These are phyloP conservation scores for Angomonas deanei DNA, from an alignment of 208 protist genomes.

Conservation along the genomic window DNA sequence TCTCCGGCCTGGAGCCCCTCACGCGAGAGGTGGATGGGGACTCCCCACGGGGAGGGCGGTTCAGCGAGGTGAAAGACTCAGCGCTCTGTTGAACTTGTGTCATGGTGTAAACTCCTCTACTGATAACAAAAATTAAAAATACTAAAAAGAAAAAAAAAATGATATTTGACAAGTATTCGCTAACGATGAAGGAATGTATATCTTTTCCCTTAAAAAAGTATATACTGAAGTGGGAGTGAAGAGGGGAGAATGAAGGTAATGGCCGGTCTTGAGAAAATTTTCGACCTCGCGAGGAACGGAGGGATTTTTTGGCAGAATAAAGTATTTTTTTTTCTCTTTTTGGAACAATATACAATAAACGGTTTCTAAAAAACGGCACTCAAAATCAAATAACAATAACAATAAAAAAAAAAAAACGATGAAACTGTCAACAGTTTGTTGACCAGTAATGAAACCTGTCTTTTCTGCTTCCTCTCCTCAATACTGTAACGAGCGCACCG, in stretches of 20 bases:
- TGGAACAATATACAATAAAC: background rate
- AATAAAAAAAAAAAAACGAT: background rate
- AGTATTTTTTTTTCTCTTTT: background rate
- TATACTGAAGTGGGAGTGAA: too few relatives aligned
- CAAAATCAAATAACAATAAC: background rate
- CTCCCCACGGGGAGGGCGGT: background rate
- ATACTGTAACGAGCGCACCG: background rate
- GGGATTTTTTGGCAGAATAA: background rate
- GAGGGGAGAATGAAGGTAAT: too few relatives aligned
- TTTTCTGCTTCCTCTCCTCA: background rate
- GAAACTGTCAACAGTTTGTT: background rate
- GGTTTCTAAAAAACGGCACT: background rate
- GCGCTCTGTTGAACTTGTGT: background rate
- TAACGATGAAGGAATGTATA: background rate
- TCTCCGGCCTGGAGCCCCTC: background rate
- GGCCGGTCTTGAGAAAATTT: too few relatives aligned
- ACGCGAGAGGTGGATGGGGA: background rate
- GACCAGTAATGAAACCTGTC: background rate
- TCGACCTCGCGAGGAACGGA: too few relatives aligned
- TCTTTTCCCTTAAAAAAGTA: background rate
- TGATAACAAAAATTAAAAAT: conserved; percentile 10
- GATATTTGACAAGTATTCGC: background rate
- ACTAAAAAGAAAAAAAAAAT: conserved; percentile 9
- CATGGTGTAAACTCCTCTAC: background rate
- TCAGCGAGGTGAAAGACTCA: background rate